These are phyloP conservation scores for Biscogniauxia mediterranea DNA, from an alignment of 2,329 filamentous ascomycete genomes.

Conservation along the genomic window DNA sequence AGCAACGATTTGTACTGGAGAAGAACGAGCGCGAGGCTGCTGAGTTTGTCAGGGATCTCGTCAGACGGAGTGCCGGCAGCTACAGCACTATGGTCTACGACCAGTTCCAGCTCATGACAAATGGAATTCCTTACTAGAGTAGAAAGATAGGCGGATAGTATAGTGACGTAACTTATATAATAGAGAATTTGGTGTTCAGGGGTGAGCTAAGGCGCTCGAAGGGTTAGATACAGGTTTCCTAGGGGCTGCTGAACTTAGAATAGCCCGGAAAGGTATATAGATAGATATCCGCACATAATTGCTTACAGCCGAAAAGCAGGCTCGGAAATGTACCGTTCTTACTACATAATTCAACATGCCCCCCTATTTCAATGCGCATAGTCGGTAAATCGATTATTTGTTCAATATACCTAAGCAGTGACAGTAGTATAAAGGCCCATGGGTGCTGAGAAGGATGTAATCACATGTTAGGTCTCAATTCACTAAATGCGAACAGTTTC, in stretches of 20 bases:
- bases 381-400: not conserved
- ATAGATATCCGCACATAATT: not conserved
- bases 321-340: not conserved
- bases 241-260: not conserved
- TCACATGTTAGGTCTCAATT: not conserved
- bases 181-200: not conserved
- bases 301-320: not conserved
- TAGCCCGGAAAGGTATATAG: not conserved
- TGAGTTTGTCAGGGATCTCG: conserved; percentile 86
- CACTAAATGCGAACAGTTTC: not conserved
- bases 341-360: not conserved
- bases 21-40: conserved; percentile 90
- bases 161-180: not conserved
- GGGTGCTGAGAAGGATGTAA: not conserved
- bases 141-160: not conserved
- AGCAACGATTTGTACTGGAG: conserved; percentile 87
- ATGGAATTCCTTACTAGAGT: conserved; percentile 88
- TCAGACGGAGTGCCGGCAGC: conserved; percentile 86
- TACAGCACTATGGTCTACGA: conserved; percentile 95
- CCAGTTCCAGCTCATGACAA: conserved; percentile 95
- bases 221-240: not conserved
- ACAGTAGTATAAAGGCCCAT: not conserved
- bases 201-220: not conserved
- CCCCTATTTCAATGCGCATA: not conserved
- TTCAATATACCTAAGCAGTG: not conserved